phyloP scores from a whole-genome alignment of 495 filamentous ascomycete genomes.

The Aspergillus sclerotiicarbonarius region DNA sequence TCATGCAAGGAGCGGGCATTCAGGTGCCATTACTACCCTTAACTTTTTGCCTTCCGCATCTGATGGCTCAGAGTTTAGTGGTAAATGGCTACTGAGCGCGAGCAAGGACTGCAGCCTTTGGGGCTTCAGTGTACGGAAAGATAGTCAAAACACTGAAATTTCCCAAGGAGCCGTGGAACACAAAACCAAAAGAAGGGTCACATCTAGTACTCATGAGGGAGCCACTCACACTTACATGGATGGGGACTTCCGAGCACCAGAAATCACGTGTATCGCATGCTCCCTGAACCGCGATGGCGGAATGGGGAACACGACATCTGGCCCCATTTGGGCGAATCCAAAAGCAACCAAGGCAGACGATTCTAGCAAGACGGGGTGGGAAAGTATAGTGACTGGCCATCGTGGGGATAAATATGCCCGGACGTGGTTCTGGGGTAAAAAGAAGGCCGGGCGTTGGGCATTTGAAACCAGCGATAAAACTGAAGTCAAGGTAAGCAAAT shows the following conservation, averaged over 20 bases:
- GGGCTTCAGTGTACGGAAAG: slow-evolving; percentile 91
- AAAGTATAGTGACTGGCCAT: slow-evolving; percentile 95
- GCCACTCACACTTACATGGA: slow-evolving; percentile 41
- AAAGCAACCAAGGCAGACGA: slow-evolving; percentile 53
- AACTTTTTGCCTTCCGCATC: slow-evolving; percentile 81
- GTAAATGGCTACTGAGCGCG: slow-evolving; percentile 93
- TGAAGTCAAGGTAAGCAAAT: slow-evolving; percentile 60
- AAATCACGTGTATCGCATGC: slow-evolving; percentile 85
- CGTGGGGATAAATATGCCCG: slow-evolving; percentile 77
- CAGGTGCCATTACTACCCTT: slow-evolving; percentile 74
- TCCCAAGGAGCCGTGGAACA: slow-evolving; percentile 82
- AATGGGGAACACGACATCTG: slow-evolving; percentile 73
- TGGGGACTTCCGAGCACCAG: slow-evolving; percentile 77
- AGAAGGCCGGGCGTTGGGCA: slow-evolving; percentile 87
- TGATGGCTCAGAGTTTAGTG: slow-evolving; percentile 80
- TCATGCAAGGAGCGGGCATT: slow-evolving; percentile 82
- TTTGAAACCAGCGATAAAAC: slow-evolving; percentile 83
- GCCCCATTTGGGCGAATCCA: slow-evolving; percentile 73
- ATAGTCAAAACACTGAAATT: slow-evolving; percentile 90
- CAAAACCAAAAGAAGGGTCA: slow-evolving; percentile 76
- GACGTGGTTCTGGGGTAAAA: slow-evolving; percentile 98
- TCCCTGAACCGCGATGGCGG: slow-evolving; percentile 92
- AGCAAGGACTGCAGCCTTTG: slow-evolving; percentile 86
- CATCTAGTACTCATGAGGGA: slow-evolving; percentile 18
- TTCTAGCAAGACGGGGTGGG: slow-evolving; percentile 83